Conservation (phyloP, 805 yeast genomes). For the Candida montana region DNA sequence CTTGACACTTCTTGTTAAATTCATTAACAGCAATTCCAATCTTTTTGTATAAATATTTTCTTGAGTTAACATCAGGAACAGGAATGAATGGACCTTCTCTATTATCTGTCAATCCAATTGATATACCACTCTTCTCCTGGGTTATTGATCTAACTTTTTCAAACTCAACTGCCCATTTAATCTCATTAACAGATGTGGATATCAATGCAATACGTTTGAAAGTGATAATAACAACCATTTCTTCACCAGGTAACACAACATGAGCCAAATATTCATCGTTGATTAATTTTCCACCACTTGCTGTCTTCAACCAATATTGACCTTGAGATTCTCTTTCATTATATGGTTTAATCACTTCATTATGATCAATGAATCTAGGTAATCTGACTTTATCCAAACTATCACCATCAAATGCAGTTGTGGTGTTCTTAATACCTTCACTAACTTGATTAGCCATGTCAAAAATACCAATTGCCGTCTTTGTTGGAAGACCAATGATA, state of each 20-base stretch:
- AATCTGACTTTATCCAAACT: conserved; percentile 75
- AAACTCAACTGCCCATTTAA: conserved; percentile 70
- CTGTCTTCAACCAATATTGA: conserved; percentile 81
- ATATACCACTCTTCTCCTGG: conserved; percentile 74
- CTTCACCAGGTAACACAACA: conserved; percentile 74
- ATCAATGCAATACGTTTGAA: conserved; percentile 64
- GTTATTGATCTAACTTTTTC: conserved; percentile 64
- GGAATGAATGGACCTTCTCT: conserved; percentile 74
- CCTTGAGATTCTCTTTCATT: conserved; percentile 87
- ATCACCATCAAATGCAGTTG: conserved; percentile 81
- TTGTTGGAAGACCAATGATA: conserved; percentile 91
- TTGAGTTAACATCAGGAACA: conserved; percentile 58
- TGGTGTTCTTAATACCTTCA: conserved; percentile 89
- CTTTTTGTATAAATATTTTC: conserved; percentile 61
- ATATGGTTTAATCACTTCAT: conserved; percentile 70
- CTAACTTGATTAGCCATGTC: conserved; percentile 90
- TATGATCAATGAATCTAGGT: conserved; percentile 70
- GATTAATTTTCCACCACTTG: conserved; percentile 73
- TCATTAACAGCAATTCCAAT: conserved; percentile 79
- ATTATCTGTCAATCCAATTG: conserved; percentile 52
- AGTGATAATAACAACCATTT: conserved; percentile 71
- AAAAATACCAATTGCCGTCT: conserved; percentile 90
- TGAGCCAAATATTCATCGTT: conserved; percentile 82
- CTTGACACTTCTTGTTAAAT: conserved; percentile 67
- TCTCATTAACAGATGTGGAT: conserved; percentile 50